These are phyloP conservation scores for Penicillium canescens DNA, from an alignment of 495 filamentous ascomycete genomes.

Conservation along the genomic window DNA sequence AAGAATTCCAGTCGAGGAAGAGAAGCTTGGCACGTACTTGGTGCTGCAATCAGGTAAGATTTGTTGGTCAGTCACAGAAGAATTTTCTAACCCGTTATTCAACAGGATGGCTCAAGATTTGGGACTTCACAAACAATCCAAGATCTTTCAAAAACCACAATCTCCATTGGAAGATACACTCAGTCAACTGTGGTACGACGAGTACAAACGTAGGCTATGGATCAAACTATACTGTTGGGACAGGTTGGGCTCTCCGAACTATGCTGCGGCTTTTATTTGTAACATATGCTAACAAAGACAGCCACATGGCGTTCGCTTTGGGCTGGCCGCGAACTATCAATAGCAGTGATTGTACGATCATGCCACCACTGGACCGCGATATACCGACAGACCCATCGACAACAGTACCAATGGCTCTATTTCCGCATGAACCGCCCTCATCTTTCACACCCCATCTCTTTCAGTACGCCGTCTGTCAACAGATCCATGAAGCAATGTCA, in stretches of 20 bases:
- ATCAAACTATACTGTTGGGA: constrained; percentile 3
- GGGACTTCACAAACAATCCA: not conserved
- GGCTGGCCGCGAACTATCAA: constrained; percentile 8
- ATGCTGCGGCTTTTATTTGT: not conserved
- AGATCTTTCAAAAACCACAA: not conserved
- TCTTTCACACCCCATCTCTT: constrained; percentile 11
- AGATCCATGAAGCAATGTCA: constrained; percentile 12
- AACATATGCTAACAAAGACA: not conserved
- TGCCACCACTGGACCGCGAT: constrained; percentile 5
- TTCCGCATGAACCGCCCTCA: constrained; percentile 5
- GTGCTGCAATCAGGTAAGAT: not conserved
- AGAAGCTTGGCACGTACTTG: constrained; percentile 4
- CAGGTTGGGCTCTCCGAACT: not conserved
- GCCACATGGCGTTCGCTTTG: constrained; percentile 5
- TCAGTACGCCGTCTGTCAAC: constrained; percentile 5
- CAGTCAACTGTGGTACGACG: not conserved
- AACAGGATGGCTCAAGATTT: not conserved
- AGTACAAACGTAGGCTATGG: constrained; percentile 5
- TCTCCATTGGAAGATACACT: constrained; percentile 1
- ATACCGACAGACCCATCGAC: constrained; percentile 3
- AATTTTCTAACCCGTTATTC: not conserved
- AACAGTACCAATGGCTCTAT: constrained; percentile 9
- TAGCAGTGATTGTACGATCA: constrained; percentile 7
- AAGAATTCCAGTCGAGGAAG: constrained; percentile 1
- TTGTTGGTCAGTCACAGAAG: not conserved